A percentile compares a stretch with the other conserved stretches of the same genome.
Conservation (phyloP, 495 filamentous ascomycete genomes). For the Penicillium flavigenum region DNA sequence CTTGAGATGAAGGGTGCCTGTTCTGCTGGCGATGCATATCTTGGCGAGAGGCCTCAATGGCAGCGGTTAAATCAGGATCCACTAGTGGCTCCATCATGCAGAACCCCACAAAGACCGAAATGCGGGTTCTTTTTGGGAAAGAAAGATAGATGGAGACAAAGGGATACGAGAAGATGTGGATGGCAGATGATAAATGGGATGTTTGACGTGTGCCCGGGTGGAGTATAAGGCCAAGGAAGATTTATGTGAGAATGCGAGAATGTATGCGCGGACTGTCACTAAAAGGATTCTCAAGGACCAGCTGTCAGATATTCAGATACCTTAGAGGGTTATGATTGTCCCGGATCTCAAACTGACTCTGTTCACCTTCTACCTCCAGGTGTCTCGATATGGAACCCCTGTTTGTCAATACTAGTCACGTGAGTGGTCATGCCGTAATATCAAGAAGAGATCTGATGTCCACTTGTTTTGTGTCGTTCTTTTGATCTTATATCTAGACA, state of each 20-base stretch:
- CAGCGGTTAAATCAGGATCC: constrained; percentile 26
- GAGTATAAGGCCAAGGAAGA: not conserved
- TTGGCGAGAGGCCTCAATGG: constrained; percentile 51
- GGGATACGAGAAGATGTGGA: not conserved
- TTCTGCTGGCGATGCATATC: not conserved
- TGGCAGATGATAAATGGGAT: not conserved
- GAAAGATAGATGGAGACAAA: not conserved
- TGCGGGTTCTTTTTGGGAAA: not conserved
- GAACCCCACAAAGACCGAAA: not conserved
- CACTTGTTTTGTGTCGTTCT: not conserved
- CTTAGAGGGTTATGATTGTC: not conserved
- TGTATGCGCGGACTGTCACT: too few relatives aligned
- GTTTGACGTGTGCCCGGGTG: not conserved
- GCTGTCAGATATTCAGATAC: constrained; percentile 1
- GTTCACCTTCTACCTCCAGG: not conserved
- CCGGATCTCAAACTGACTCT: not conserved
- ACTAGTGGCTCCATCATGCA: constrained; percentile 2
- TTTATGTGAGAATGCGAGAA: not conserved
- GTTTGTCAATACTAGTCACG: constrained; percentile 8
- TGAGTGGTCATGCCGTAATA: constrained; percentile 10
- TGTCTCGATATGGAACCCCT: constrained; percentile 18
- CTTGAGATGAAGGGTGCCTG: not conserved
- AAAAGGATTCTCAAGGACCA: not conserved
- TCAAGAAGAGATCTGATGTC: not conserved
- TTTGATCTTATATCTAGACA: not conserved